Conservation (phyloP, 169 alveolate species). For the Eimeria necatrix region DNA sequence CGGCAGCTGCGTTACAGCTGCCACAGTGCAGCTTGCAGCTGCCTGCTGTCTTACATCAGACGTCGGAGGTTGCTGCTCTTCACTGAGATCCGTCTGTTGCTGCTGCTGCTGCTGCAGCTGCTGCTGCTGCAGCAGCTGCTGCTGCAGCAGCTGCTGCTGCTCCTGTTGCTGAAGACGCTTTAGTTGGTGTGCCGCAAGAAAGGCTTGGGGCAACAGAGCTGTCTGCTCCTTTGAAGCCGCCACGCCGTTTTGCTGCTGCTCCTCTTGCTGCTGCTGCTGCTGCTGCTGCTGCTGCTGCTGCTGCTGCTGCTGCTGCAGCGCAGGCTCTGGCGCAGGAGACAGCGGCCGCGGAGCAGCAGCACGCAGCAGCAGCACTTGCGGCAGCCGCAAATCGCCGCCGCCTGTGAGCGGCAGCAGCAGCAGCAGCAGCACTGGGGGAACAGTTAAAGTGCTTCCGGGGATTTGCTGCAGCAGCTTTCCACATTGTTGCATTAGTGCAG, state of each 20-base stretch:
- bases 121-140: conserved; percentile 40
- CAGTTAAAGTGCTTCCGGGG: conserved; percentile 44
- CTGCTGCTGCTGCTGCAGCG: conserved; percentile 45
- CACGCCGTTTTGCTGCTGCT: neutral
- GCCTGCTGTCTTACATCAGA: neutral
- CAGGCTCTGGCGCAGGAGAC: neutral
- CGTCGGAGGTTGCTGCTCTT: neutral
- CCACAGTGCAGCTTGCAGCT: neutral
- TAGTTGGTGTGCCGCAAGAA: too few species aligned
- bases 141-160: neutral
- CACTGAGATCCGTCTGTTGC: neutral
- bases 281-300: conserved; percentile 49
- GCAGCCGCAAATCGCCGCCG: conserved; percentile 33
- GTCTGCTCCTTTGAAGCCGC: neutral
- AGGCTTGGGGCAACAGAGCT: too few species aligned
- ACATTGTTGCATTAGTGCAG: neutral
- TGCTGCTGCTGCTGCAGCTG: conserved; percentile 45
- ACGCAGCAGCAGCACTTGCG: conserved; percentile 67
- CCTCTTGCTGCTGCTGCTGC: neutral
- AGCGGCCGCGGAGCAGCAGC: neutral
- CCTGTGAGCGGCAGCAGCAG: conserved; percentile 60
- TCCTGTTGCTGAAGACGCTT: too few species aligned
- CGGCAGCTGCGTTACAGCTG: neutral
- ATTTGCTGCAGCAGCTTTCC: conserved; percentile 49
- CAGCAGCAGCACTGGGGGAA: conserved; percentile 57